Percentiles rank a stretch among this genome's conserved stretches.
These are phyloP conservation scores for Auriscalpium orientale DNA, from an alignment of 768 basidiomycete genomes.

Conservation along the genomic window DNA sequence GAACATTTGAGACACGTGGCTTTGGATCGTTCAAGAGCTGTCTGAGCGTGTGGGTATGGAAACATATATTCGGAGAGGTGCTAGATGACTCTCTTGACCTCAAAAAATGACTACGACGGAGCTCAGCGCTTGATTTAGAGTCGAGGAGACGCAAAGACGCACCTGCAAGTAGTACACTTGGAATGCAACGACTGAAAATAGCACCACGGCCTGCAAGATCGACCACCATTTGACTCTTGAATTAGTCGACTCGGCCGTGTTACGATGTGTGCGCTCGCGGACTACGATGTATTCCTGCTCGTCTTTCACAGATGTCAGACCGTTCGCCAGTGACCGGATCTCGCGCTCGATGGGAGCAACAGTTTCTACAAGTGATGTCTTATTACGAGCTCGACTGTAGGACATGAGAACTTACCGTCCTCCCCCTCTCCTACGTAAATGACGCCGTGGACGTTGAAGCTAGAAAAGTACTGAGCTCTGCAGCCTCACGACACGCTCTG, in stretches of 20 bases:
- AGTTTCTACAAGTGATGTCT: slow-evolving; percentile 40
- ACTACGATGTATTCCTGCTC: slow-evolving; percentile 99
- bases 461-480: slow-evolving; percentile 22
- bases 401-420: slow-evolving; percentile 52
- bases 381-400: neutral
- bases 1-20: neutral
- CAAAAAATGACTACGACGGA: slow-evolving; percentile 67
- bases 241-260: slow-evolving; percentile 92
- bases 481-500: no score
- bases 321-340: slow-evolving; percentile 77
- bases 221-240: slow-evolving; percentile 99
- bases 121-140: slow-evolving; percentile 8
- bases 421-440: slow-evolving; percentile 74
- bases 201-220: slow-evolving; percentile 77
- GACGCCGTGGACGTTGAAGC: slow-evolving; percentile 97
- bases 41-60: no score
- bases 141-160: slow-evolving; percentile 10
- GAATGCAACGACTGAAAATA: slow-evolving; percentile 91
- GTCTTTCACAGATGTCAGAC: slow-evolving; percentile 86
- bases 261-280: slow-evolving; percentile 84
- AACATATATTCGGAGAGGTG: neutral
- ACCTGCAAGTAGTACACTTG: slow-evolving; percentile 97
- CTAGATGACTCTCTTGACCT: slow-evolving; percentile 83
- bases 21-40: no score
- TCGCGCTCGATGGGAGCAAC: slow-evolving; percentile 96